Conservation (phyloP, 306 rosid species). For the Quercus bicolor region DNA sequence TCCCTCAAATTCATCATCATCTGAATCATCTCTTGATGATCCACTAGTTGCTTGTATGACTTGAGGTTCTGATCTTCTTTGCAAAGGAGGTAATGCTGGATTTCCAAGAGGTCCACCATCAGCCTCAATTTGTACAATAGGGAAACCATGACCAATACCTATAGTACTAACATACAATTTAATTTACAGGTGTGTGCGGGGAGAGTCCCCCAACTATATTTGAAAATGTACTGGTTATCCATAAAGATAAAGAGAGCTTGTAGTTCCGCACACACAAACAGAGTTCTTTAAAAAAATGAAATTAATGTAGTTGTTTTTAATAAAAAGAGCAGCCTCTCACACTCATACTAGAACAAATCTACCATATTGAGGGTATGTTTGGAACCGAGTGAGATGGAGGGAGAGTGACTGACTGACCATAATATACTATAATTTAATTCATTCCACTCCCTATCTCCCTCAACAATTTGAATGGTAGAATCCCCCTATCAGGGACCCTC, state of each 20-base stretch:
- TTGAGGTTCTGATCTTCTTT: constrained; percentile 26
- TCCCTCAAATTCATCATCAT: constrained; percentile 57
- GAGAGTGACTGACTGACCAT: no score
- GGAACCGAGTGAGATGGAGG: no score
- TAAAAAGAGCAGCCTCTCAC: no score
- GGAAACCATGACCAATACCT: constrained; percentile 26
- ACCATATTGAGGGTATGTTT: no score
- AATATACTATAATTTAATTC: no score
- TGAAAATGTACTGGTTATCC: no score
- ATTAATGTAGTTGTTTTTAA: neutral
- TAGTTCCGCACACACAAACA: no score
- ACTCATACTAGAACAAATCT: no score
- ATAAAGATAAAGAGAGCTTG: no score
- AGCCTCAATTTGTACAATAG: constrained; percentile 31
- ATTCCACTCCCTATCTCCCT: neutral
- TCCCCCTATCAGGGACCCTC: neutral
- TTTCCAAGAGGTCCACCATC: constrained; percentile 28
- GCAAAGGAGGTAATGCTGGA: constrained; percentile 40
- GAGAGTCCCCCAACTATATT: no score
- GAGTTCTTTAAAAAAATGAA: neutral
- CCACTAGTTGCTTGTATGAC: constrained; percentile 48
- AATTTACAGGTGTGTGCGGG: no score
- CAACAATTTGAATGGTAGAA: neutral
- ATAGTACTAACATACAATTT: neutral
- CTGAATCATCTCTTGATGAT: constrained; percentile 57